Evolutionary conservation across 805 yeast genomes (phyloP).

Genomic region (Debaryomyces prosopidis): DNA sequence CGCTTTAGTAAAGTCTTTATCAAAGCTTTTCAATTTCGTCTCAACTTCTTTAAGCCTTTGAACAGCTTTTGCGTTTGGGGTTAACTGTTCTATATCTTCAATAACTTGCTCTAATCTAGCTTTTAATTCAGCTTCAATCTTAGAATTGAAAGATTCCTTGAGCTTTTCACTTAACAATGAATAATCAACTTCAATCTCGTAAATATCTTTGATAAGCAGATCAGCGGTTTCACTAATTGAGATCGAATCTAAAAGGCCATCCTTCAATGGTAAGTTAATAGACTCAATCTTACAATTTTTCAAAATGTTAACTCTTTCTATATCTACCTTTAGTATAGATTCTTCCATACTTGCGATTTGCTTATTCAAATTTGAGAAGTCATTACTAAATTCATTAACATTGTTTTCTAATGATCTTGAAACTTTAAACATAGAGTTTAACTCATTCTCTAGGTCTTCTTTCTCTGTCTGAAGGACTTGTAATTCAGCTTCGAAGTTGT

Average conservation of each 20-base stretch:
- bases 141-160: conserved; percentile 40
- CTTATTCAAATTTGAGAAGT: conserved; percentile 29
- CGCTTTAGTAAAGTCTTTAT: conserved; percentile 61
- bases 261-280: conserved; percentile 58
- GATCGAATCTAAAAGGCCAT: conserved; percentile 60
- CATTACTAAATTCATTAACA: conserved; percentile 38
- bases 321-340: conserved; percentile 49
- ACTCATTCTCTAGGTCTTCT: conserved; percentile 5
- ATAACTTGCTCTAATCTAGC: conserved; percentile 33
- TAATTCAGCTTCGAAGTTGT: conserved; percentile 27
- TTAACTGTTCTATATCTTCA: conserved; percentile 47
- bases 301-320: conserved; percentile 59
- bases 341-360: conserved; percentile 48
- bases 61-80: conserved; percentile 81
- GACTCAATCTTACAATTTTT: conserved; percentile 76
- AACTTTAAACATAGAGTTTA: conserved; percentile 21
- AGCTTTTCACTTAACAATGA: conserved; percentile 42
- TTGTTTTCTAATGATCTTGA: conserved; percentile 31
- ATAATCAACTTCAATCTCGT: conserved; percentile 59
- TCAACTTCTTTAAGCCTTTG: conserved; percentile 75
- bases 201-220: conserved; percentile 35
- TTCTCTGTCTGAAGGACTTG: conserved; percentile 24
- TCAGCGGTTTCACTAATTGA: conserved; percentile 57
- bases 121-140: conserved; percentile 37
- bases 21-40: conserved; percentile 57